Conservation (phyloP, 192 early-diverging fungal species). For the Backusella circina region DNA sequence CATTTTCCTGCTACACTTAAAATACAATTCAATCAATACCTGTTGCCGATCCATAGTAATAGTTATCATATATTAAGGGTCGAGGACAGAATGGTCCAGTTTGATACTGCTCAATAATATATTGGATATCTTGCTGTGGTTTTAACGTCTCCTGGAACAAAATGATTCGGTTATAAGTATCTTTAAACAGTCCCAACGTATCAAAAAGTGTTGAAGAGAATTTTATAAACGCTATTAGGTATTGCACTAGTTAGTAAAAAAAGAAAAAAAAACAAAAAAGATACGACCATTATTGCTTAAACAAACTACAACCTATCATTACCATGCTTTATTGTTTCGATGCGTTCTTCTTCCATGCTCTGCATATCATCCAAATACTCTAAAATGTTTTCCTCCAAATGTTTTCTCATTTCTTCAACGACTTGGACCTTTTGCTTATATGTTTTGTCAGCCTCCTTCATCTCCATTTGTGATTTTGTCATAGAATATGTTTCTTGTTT, state of each 20-base stretch:
- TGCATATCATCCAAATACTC: constrained; percentile 49
- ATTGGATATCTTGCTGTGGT: constrained; percentile 73
- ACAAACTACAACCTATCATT: background rate
- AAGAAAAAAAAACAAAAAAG: background rate
- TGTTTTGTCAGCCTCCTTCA: constrained; percentile 48
- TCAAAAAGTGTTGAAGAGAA: constrained; percentile 45
- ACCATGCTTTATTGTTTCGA: constrained; percentile 50
- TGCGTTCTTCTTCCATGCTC: constrained; percentile 43
- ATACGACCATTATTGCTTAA: background rate
- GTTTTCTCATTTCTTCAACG: constrained; percentile 58
- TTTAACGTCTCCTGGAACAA: constrained; percentile 64
- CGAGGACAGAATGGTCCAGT: constrained; percentile 66
- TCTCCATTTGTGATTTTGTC: background rate
- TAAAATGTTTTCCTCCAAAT: constrained; percentile 55
- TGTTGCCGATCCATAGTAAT: constrained; percentile 56
- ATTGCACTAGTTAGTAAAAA: background rate
- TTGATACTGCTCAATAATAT: constrained; percentile 69
- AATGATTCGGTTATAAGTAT: constrained; percentile 56
- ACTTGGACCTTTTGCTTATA: constrained; percentile 58
- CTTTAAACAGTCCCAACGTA: constrained; percentile 47
- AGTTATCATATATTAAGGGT: constrained; percentile 69
- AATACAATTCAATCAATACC: constrained; percentile 21
- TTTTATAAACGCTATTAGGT: constrained; percentile 41
- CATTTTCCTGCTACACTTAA: background rate
- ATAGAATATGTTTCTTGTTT: background rate